Conservation (phyloP, 805 yeast genomes). For the Cyberlindnera xylosilytica region DNA sequence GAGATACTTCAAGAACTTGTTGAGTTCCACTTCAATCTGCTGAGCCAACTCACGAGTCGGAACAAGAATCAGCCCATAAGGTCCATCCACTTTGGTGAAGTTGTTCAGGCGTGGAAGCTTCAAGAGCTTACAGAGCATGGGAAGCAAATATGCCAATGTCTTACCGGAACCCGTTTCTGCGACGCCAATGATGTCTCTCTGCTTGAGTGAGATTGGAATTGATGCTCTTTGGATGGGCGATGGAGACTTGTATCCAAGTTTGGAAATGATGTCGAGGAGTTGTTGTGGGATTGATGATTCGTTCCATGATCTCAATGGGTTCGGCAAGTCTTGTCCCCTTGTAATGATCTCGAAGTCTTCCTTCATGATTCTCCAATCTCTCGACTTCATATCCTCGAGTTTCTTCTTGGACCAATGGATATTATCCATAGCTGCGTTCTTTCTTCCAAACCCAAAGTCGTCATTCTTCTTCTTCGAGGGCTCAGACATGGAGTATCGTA, state of each 20-base stretch:
- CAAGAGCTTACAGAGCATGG: conserved; percentile 56
- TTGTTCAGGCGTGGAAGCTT: conserved; percentile 45
- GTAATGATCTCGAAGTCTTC: conserved; percentile 71
- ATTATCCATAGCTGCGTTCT: conserved; percentile 13
- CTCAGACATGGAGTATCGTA: conserved; percentile 9
- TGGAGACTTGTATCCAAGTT: conserved; percentile 58
- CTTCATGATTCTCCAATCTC: conserved; percentile 88
- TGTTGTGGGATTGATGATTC: conserved; percentile 53
- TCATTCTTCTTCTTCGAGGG: not conserved
- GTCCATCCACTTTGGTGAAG: conserved; percentile 55
- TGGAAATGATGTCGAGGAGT: conserved; percentile 36
- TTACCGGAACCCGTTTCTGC: conserved; percentile 98
- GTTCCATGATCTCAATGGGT: conserved; percentile 74
- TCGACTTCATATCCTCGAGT: conserved; percentile 58
- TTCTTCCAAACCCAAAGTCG: conserved; percentile 1
- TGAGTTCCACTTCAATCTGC: conserved; percentile 72
- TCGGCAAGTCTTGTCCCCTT: conserved; percentile 38
- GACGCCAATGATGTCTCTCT: conserved; percentile 76
- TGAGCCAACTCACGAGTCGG: conserved; percentile 94
- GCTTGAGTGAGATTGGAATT: conserved; percentile 61
- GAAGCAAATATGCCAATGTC: conserved; percentile 78
- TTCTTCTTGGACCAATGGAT: conserved; percentile 68
- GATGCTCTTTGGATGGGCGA: conserved; percentile 92
- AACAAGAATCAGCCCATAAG: conserved; percentile 72
- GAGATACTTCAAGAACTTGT: conserved; percentile 42